phyloP scores from a whole-genome alignment of 306 rosid species.

The Albizia julibrissin region DNA sequence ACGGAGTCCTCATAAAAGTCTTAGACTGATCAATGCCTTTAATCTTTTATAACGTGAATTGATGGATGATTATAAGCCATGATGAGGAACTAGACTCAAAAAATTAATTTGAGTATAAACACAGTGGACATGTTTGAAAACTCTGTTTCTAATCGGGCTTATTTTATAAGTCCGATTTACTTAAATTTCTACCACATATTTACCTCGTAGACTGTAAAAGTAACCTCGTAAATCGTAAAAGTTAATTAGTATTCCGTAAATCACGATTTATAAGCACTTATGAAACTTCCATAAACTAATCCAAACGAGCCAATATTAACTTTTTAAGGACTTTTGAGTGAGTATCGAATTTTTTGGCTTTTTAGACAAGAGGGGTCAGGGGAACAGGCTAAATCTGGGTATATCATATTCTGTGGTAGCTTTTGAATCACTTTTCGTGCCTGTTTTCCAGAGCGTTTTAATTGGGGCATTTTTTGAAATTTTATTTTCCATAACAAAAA shows the following conservation, averaged over 20 bases:
- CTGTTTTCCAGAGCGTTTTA: not conserved
- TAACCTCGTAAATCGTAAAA: no score
- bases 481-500: not conserved
- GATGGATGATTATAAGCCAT: not conserved
- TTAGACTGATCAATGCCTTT: not conserved
- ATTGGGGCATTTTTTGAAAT: constrained; percentile 2
- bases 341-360: not conserved
- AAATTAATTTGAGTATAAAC: not conserved
- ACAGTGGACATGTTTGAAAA: no score
- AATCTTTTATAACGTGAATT: not conserved
- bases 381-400: not conserved
- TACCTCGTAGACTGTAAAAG: no score
- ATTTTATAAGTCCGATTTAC: no score
- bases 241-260: no score
- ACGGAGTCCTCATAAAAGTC: not conserved
- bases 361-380: not conserved
- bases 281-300: no score
- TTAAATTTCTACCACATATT: no score
- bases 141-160: no score
- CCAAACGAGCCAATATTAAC: no score
- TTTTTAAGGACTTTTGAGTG: not conserved
- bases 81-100: not conserved
- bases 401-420: not conserved
- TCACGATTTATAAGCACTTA: no score
- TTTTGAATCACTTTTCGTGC: not conserved